phyloP scores from a whole-genome alignment of 352 stramenopile genomes.

The Pythium oligandrum region DNA sequence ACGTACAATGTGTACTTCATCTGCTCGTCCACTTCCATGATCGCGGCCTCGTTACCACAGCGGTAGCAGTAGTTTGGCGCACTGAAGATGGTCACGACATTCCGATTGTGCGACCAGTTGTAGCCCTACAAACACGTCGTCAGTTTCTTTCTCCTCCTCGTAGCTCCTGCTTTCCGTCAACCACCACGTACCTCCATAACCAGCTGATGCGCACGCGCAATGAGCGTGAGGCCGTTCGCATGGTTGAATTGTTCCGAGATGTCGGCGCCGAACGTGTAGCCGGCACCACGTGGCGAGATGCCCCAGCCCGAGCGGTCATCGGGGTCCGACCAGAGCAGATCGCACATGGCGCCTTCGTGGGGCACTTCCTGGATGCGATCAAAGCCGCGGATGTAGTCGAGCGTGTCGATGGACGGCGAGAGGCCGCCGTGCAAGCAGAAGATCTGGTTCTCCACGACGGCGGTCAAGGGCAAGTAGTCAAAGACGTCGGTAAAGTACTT shows the following conservation, averaged over 20 bases:
- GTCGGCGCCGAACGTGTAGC: conserved; percentile 92
- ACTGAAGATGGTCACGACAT: conserved; percentile 98
- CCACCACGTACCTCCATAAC: conserved; percentile 89
- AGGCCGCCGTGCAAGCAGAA: conserved; percentile 88
- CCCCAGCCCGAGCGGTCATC: conserved; percentile 94
- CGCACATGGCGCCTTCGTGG: conserved; percentile 97
- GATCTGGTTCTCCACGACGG: conserved; percentile 92
- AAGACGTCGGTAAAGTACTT: conserved; percentile 88
- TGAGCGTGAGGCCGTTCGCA: conserved; percentile 90
- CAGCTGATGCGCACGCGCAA: conserved; percentile 93
- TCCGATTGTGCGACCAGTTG: conserved; percentile 95
- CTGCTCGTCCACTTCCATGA: conserved; percentile 96
- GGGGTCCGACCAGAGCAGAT: conserved; percentile 97
- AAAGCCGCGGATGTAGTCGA: conserved; percentile 94
- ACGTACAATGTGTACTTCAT: conserved; percentile 95
- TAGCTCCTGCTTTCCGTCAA: no score
- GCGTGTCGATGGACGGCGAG: conserved; percentile 83
- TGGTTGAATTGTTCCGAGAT: conserved; percentile 93
- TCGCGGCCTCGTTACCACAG: conserved; percentile 97
- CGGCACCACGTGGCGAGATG: conserved; percentile 90
- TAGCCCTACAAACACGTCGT: conserved; percentile 53
- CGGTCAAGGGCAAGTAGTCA: conserved; percentile 95
- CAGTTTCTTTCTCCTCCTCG: background rate
- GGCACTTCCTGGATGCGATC: conserved; percentile 95
- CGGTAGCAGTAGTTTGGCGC: conserved; percentile 99